A percentile compares a stretch with the other conserved stretches of the same genome.
These are phyloP conservation scores for Spirogloea muscicola DNA, from an alignment of 139 green algal genomes.

Conservation along the genomic window DNA sequence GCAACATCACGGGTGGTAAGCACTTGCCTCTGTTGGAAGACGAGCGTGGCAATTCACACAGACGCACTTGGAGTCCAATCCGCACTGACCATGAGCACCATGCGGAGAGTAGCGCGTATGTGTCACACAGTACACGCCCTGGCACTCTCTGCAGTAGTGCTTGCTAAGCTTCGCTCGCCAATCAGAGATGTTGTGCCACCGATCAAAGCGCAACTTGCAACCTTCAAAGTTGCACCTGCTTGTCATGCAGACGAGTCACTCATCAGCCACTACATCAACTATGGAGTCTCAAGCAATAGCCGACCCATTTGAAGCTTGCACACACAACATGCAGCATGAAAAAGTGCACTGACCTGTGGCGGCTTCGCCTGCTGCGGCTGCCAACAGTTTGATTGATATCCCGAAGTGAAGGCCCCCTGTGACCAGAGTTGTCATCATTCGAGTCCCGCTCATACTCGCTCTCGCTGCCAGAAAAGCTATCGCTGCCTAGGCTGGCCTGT, in stretches of 20 bases:
- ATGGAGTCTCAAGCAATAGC: neutral
- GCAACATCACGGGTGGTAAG: too few species aligned
- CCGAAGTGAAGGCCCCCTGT: neutral
- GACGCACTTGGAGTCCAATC: conserved; percentile 59
- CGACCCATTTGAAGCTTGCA: neutral
- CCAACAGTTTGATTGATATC: neutral
- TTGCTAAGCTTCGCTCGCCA: conserved; percentile 15
- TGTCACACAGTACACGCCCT: conserved; percentile 59
- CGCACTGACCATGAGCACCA: conserved; percentile 55
- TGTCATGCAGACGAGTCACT: neutral
- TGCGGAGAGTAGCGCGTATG: conserved; percentile 66
- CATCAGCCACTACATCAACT: neutral
- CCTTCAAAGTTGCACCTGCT: conserved; percentile 41
- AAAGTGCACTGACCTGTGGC: neutral
- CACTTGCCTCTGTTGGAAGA: conserved; percentile 5
- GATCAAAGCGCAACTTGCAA: conserved; percentile 38
- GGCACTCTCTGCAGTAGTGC: conserved; percentile 66
- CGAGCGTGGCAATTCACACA: conserved; percentile 61
- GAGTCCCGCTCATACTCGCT: neutral
- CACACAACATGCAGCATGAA: neutral
- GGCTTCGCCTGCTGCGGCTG: neutral
- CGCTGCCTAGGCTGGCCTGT: neutral
- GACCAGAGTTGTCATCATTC: neutral
- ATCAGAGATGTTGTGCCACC: conserved; percentile 39
- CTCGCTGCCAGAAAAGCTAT: neutral